Conservation (phyloP, 352 stramenopile species). For the Plasmopara muralis region DNA sequence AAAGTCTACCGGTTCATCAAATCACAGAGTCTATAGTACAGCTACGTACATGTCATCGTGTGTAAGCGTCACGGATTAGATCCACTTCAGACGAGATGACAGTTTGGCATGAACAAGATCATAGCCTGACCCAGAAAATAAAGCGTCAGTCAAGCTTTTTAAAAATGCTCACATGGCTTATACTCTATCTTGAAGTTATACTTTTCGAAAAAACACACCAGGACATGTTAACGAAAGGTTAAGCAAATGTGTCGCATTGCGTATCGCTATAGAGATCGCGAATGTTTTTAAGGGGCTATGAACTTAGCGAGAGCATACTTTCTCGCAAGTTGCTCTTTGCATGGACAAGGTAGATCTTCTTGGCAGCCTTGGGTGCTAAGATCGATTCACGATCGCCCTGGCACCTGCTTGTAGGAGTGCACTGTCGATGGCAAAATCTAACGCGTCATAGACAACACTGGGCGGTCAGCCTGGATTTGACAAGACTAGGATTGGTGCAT, state of each 20-base stretch:
- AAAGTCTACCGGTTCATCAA: too few relatives aligned
- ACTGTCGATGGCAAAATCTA: not conserved
- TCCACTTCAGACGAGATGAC: too few relatives aligned
- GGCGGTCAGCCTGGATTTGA: not conserved
- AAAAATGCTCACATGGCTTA: too few relatives aligned
- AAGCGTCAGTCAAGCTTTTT: too few relatives aligned
- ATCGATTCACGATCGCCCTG: not conserved
- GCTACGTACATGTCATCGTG: too few relatives aligned
- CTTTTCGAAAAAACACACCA: not conserved
- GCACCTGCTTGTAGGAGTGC: not conserved
- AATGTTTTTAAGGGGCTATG: not conserved
- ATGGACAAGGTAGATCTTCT: not conserved
- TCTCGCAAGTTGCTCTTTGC: not conserved
- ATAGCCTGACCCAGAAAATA: too few relatives aligned
- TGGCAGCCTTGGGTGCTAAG: not conserved
- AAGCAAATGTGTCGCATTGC: not conserved
- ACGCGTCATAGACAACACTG: not conserved
- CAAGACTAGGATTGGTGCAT: not conserved
- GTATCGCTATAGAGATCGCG: slow-evolving; percentile 1
- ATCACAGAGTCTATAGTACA: too few relatives aligned
- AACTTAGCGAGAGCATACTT: not conserved
- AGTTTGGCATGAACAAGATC: too few relatives aligned
- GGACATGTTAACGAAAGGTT: not conserved
- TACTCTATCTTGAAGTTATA: slow-evolving; percentile 1
- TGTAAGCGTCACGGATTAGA: too few relatives aligned